Evolutionary conservation across 345 rosid genomes (phyloP), one percentile per base, ranked within the genome.

Genomic region (Linum lewisii): DNA sequence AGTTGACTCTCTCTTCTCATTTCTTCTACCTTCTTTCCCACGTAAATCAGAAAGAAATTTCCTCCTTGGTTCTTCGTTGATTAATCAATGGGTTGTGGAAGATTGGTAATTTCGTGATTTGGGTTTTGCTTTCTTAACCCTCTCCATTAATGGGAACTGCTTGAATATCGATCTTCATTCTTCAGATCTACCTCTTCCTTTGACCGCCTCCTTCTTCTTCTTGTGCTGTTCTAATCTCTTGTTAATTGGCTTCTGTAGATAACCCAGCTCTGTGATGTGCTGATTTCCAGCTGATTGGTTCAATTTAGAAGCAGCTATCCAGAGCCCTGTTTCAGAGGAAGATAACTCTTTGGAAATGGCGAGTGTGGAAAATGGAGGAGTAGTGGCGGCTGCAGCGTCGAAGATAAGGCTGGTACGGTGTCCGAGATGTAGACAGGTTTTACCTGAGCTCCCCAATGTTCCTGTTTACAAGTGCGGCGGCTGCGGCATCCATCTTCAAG

Each of bases 391-490:
- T 13, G 22, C 54, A 18, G 56, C 56, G 2, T 13, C 56, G 23
- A 52, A 52, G 56, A 52, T 52, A 10, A 19, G 56, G 25, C 15
- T 18, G 11, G 56, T 52, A 10, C 56, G 24, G 15, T 52, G 56
- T 21, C 56, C 56, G 1, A 52, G 25, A 52, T 52, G 56, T 52
- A 19, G 25, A 7, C 23, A 52, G 15, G 14, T 52, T 24, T 21
- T 52, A 4, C 56, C 25, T 10, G 56, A 52, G 25, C 56, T 24
- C 3, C 56, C 56, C 23, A 24, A 52, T 21, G 56, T 52, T 21
- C 56, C 56, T 52, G 56, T 52, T 21, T 52, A 52, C 25, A 11
- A 52, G 22, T 52, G 56, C 25, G 56, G 22, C 5, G 23, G 56
- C 24, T 52, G 56, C 24, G 24, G 25, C 56, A 52, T 21, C 23